phyloP scores from a whole-genome alignment of 768 basidiomycete species.

The Pleurotus platypus region DNA sequence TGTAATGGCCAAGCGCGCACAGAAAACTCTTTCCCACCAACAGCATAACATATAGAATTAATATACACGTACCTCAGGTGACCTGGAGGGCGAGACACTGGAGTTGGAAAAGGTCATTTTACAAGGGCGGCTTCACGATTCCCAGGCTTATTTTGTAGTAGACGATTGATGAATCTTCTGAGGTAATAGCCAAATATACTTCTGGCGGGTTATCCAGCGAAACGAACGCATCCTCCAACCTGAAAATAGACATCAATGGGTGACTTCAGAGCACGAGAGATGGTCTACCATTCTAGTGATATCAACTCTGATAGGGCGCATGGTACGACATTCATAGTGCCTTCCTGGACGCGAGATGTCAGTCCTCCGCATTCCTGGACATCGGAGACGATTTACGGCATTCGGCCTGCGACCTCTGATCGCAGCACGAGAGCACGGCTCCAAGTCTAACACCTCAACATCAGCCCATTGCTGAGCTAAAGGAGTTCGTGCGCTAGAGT shows the following conservation, averaged over 20 bases:
- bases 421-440: constrained; percentile 47
- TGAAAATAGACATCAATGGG: constrained; percentile 17
- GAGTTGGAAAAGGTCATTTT: constrained; percentile 7
- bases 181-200: constrained; percentile 67
- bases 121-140: constrained; percentile 71
- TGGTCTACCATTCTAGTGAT: constrained; percentile 1
- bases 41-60: too few relatives aligned
- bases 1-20: too few relatives aligned
- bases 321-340: not conserved
- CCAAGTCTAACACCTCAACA: constrained; percentile 31
- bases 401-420: constrained; percentile 56
- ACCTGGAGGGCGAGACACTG: not conserved
- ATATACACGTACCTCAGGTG: too few relatives aligned
- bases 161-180: constrained; percentile 78
- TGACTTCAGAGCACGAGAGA: not conserved
- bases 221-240: constrained; percentile 57
- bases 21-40: too few relatives aligned
- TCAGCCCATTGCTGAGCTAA: constrained; percentile 73
- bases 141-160: constrained; percentile 81
- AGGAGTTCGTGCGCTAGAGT: not conserved
- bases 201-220: constrained; percentile 42
- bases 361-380: not conserved
- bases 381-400: constrained; percentile 31
- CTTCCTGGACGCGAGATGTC: not conserved
- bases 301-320: constrained; percentile 1